phyloP scores from a whole-genome alignment of 495 filamentous ascomycete species.

The Usnea hakonensis region DNA sequence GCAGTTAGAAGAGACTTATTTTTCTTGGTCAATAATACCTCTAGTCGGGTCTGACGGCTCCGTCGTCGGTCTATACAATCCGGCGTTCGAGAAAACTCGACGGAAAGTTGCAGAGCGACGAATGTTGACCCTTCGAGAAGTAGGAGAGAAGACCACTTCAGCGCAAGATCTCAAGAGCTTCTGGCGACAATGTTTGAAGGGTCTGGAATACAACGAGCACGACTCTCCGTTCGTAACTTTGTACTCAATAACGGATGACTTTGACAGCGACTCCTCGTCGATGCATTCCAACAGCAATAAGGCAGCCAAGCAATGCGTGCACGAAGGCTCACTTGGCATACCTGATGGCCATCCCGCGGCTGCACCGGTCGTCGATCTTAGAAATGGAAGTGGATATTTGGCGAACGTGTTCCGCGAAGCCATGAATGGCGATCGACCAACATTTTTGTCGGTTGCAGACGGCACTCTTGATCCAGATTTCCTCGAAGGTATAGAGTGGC shows the following conservation, averaged over 20 bases:
- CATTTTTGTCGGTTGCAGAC: conserved; percentile 50
- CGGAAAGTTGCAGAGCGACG: conserved; percentile 56
- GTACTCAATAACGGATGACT: conserved; percentile 53
- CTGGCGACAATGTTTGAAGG: conserved; percentile 49
- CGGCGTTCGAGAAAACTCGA: conserved; percentile 60
- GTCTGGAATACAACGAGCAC: conserved; percentile 52
- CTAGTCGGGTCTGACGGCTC: conserved; percentile 54
- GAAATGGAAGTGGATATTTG: conserved; percentile 53
- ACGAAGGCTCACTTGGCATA: conserved; percentile 58
- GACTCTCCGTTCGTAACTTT: conserved; percentile 59
- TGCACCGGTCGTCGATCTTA: conserved; percentile 48
- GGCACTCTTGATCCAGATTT: conserved; percentile 51
- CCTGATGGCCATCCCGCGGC: conserved; percentile 50
- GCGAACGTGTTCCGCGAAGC: conserved; percentile 58
- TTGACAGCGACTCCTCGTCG: conserved; percentile 53
- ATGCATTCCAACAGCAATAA: conserved; percentile 51
- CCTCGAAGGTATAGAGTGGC: conserved; percentile 53
- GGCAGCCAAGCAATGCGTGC: conserved; percentile 45
- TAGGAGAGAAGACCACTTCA: conserved; percentile 59
- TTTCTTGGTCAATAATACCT: conserved; percentile 61
- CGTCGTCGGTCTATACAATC: conserved; percentile 60
- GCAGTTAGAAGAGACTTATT: conserved; percentile 61
- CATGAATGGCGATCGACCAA: conserved; percentile 50
- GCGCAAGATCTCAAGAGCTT: conserved; percentile 60
- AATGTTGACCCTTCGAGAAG: conserved; percentile 59